A percentile compares a stretch with the other conserved stretches of the same genome.
phyloP scores from a whole-genome alignment of 2,329 filamentous ascomycete genomes.

The Zymoseptoria tritici region DNA sequence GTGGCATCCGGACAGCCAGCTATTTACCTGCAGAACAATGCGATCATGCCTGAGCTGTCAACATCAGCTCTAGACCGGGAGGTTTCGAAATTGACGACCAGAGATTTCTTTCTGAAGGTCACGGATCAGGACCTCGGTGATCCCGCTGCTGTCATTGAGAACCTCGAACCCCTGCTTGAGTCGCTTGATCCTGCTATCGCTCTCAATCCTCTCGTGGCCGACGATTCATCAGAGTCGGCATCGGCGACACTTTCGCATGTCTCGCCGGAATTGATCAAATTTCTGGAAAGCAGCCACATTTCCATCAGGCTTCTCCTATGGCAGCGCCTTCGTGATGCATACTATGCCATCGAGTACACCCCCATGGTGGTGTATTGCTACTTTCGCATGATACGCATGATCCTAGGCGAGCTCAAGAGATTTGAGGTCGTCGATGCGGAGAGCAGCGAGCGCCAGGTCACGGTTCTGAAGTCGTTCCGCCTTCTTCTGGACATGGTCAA shows the following conservation, averaged over 20 bases:
- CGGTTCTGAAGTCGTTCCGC: constrained; percentile 69
- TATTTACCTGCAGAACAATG: constrained; percentile 70
- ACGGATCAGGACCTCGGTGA: constrained; percentile 73
- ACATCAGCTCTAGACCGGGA: constrained; percentile 78
- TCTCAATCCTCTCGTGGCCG: constrained; percentile 2
- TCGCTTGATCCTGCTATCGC: constrained; percentile 39
- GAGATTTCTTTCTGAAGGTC: constrained; percentile 89
- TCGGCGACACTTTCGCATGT: not conserved
- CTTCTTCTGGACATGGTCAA: constrained; percentile 70
- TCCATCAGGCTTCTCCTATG: constrained; percentile 81
- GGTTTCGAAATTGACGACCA: constrained; percentile 84
- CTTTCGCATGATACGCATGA: constrained; percentile 75
- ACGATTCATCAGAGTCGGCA: constrained; percentile 1
- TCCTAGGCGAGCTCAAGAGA: constrained; percentile 62
- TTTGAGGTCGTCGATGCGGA: constrained; percentile 49
- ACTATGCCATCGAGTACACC: constrained; percentile 72
- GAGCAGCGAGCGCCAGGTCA: constrained; percentile 57
- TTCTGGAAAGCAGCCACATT: constrained; percentile 72
- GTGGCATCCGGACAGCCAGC: constrained; percentile 40
- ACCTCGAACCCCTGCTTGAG: constrained; percentile 84
- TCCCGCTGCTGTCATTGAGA: constrained; percentile 79
- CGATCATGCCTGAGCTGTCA: constrained; percentile 81
- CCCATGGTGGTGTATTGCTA: constrained; percentile 87
- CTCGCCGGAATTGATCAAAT: constrained; percentile 69
- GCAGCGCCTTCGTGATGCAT: constrained; percentile 84